Evolutionary conservation across 2,329 filamentous ascomycete species (phyloP), one percentile per base, ranked within the genome.

Genomic region (Didymella arachidicola): DNA sequence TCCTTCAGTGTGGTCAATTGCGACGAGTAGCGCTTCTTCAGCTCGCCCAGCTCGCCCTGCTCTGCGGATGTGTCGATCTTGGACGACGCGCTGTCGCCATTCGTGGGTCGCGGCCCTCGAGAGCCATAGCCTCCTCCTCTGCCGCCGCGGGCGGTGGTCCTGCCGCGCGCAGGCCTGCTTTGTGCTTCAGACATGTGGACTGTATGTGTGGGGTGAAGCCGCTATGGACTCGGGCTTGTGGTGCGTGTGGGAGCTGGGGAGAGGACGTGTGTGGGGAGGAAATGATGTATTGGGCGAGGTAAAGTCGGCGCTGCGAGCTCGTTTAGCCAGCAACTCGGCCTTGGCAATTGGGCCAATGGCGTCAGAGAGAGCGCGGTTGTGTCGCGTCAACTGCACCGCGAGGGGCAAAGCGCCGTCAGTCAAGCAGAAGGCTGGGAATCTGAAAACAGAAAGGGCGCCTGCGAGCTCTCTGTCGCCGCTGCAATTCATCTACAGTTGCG

Each of bases 161-260:
- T 90, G 82, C 94, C 93, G 82, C 94, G 92, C 81, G 91, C 86
- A 78, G 90, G 86, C 86, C 93, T 87, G 81, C 90, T 86, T 85
- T 93, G 90, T 83, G 91, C 87, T 87, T 98, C 94, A 86, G 95
- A 96, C 95, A 98, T 98, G 78, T 80, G 77, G 79, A 81, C 72
- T 78, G 73, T 76, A 76, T 73, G 74, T 73, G 74, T 72, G 57
- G 44, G 65, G 48, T 57, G 61, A 64, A 63, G 64, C 66, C 67
- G 65, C 62, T 54, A 57, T 52, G 57, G 66, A 67, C 61, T 67
- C 59, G 16, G 16, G 62, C 65, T 63, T 59, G 51, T 57, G 61
- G 41, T 51, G 66, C 64, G 61, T 60, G 60, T 65, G 63, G 57
- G 66, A 63, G 68, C 62, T 68, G 61, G 55, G 57, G 60, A 48